Percentiles rank a stretch among this genome's conserved stretches.
Conservation (phyloP, 306 rosid genomes). For the Cucurbita argyrosperma region DNA sequence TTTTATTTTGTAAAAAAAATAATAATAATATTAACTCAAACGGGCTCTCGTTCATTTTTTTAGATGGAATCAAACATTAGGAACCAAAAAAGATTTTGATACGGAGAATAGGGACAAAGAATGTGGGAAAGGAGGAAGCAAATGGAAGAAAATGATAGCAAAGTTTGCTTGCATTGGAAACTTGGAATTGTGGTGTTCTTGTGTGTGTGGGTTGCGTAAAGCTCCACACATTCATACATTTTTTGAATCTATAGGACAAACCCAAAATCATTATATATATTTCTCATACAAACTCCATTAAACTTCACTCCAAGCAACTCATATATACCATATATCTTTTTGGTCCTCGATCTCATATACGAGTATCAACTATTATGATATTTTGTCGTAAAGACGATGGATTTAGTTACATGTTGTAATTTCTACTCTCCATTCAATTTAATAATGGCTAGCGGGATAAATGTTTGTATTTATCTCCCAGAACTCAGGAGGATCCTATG, state of each 20-base stretch:
- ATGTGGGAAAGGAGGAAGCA: background rate
- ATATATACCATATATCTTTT: no score
- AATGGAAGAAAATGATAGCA: background rate
- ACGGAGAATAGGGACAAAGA: background rate
- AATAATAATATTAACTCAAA: no score
- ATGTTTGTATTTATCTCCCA: background rate
- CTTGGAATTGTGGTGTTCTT: background rate
- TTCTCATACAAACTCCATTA: background rate
- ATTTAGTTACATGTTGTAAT: no score
- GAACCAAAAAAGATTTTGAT: background rate
- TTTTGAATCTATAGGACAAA: background rate
- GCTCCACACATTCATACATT: background rate
- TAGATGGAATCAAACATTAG: background rate
- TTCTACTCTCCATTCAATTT: background rate
- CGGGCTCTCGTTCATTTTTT: background rate
- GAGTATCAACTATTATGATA: no score
- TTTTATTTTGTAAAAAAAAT: no score
- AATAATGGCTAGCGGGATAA: no score
- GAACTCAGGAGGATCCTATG: constrained; percentile 1
- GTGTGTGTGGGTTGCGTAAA: background rate
- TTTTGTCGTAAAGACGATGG: no score
- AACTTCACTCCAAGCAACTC: background rate
- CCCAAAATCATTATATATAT: background rate
- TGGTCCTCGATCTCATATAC: background rate
- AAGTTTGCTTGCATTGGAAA: background rate